Percentiles rank a stretch among this genome's conserved stretches.
phyloP scores from a whole-genome alignment of 768 basidiomycete genomes.

The Amanita pseudoporphyria region DNA sequence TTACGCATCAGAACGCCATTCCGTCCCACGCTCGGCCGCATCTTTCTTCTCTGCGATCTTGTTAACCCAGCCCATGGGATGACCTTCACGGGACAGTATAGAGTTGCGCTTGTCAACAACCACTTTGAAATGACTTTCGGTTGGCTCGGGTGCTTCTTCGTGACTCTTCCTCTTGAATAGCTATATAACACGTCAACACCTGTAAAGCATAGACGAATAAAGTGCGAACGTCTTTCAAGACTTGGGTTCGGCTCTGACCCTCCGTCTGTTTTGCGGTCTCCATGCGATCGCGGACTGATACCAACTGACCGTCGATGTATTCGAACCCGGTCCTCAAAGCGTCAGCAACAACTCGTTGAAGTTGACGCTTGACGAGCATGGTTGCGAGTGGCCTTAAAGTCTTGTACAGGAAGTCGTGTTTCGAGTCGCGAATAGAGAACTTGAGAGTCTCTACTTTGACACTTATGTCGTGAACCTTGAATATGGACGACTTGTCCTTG shows the following conservation, averaged over 20 bases:
- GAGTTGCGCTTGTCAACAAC: constrained; percentile 64
- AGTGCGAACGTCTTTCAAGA: constrained; percentile 45
- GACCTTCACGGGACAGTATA: constrained; percentile 51
- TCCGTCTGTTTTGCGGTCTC: constrained; percentile 39
- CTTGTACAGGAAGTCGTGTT: constrained; percentile 86
- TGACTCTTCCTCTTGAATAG: constrained; percentile 49
- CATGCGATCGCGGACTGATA: constrained; percentile 77
- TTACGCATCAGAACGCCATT: constrained; percentile 37
- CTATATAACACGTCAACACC: constrained; percentile 20
- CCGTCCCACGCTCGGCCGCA: constrained; percentile 19
- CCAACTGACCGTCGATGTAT: constrained; percentile 83
- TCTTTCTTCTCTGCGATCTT: constrained; percentile 36
- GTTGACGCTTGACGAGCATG: constrained; percentile 71
- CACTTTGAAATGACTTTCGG: constrained; percentile 53
- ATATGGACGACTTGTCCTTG: constrained; percentile 60
- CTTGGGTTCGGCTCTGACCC: constrained; percentile 30
- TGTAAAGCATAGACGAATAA: background rate
- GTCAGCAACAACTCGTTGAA: constrained; percentile 44
- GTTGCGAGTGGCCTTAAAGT: constrained; percentile 73
- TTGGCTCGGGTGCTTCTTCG: constrained; percentile 19
- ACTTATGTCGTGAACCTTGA: constrained; percentile 59
- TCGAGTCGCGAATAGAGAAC: constrained; percentile 85
- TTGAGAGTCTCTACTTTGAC: constrained; percentile 84
- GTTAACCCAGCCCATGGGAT: constrained; percentile 67
- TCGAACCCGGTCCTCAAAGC: constrained; percentile 75